Evolutionary conservation across 1,284 basidiomycete species (phyloP).

Genomic region (Coriolopsis trogii): DNA sequence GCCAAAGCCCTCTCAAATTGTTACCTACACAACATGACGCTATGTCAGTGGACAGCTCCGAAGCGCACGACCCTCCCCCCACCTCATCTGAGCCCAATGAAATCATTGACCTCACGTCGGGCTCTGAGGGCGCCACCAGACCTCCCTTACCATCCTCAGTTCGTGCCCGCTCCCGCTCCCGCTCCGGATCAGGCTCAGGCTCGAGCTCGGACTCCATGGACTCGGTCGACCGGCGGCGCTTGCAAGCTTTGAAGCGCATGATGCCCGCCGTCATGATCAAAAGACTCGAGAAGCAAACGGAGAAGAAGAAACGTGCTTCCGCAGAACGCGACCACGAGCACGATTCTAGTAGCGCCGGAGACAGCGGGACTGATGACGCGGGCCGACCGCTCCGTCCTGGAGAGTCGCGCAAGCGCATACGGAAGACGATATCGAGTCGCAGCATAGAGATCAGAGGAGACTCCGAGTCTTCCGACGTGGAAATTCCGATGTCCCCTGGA

Average conservation of each 20-base stretch:
- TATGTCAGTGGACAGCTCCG: slow-evolving; percentile 6
- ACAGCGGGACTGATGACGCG: neutral
- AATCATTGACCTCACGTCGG: slow-evolving; percentile 15
- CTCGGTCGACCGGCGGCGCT: slow-evolving; percentile 8
- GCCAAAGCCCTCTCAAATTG: neutral
- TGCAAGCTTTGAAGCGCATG: slow-evolving; percentile 23
- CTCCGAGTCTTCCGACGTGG: slow-evolving; percentile 31
- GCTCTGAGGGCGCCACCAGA: neutral
- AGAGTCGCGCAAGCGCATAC: slow-evolving; percentile 24
- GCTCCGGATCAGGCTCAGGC: neutral
- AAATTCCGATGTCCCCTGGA: slow-evolving; percentile 3
- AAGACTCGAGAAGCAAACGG: slow-evolving; percentile 7
- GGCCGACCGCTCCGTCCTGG: slow-evolving; percentile 28
- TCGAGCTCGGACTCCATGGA: slow-evolving; percentile 3
- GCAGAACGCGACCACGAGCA: slow-evolving; percentile 3
- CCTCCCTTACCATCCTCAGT: neutral
- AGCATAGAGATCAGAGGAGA: slow-evolving; percentile 29
- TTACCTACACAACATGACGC: slow-evolving; percentile 1
- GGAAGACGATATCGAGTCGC: slow-evolving; percentile 7
- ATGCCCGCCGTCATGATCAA: slow-evolving; percentile 22
- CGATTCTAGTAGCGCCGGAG: neutral
- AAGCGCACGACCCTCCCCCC: slow-evolving; percentile 6
- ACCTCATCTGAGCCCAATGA: slow-evolving; percentile 15
- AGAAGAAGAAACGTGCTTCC: neutral
- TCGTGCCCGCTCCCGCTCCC: neutral